Evolutionary conservation across 768 basidiomycete species (phyloP).

Genomic region (Pisolithus sp.): DNA sequence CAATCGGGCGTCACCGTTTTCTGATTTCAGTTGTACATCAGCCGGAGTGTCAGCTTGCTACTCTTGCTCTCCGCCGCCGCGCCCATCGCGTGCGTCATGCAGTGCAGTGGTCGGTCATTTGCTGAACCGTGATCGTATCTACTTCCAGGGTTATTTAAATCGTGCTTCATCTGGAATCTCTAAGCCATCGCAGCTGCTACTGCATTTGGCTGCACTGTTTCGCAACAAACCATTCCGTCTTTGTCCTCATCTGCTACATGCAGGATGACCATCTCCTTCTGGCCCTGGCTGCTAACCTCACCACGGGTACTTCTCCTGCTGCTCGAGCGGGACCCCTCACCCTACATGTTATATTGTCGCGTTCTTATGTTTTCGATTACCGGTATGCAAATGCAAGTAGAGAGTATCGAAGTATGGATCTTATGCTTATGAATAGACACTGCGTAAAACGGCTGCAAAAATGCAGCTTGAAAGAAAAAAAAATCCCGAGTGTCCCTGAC

Average conservation of each 20-base stretch:
- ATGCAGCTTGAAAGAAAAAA: no score
- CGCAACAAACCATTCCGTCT: no score
- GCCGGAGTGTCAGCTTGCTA: neutral
- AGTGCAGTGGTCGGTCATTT: conserved; percentile 1
- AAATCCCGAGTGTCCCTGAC: neutral
- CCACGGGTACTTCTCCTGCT: neutral
- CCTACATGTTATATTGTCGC: neutral
- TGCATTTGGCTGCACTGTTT: no score
- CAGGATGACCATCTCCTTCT: neutral
- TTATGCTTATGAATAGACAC: neutral
- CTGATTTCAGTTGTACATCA: conserved; percentile 29
- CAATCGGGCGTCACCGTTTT: conserved; percentile 84
- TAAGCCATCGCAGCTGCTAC: no score
- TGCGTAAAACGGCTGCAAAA: neutral
- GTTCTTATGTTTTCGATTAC: neutral
- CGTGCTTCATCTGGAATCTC: no score
- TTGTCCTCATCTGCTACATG: no score
- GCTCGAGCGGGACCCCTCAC: conserved; percentile 5
- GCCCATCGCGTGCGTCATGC: neutral
- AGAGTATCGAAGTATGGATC: neutral
- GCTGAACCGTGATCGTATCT: no score
- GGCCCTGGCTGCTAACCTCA: neutral
- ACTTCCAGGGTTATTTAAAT: no score
- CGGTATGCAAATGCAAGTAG: neutral
- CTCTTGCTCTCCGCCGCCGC: neutral